phyloP scores from a whole-genome alignment of 2,329 filamentous ascomycete genomes.

The Fonsecaea pugnacius region DNA sequence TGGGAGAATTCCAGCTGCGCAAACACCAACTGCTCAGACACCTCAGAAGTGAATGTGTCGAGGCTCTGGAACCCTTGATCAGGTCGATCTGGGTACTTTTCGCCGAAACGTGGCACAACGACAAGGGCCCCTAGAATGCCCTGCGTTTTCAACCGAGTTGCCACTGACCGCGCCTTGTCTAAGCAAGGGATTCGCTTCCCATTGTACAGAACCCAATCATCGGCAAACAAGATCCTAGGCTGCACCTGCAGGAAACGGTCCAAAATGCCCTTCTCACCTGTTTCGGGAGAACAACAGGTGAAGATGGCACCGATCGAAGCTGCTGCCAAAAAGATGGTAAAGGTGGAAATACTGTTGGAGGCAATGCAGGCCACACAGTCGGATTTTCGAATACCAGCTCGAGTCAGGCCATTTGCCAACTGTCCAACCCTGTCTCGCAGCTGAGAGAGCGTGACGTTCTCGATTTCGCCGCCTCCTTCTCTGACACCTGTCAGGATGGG shows the following conservation, averaged over 20 bases:
- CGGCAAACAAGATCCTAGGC: constrained; percentile 79
- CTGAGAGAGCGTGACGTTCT: constrained; percentile 67
- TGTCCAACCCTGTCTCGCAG: constrained; percentile 62
- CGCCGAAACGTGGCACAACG: too few species aligned
- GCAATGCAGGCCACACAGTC: constrained; percentile 76
- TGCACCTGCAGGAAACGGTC: constrained; percentile 74
- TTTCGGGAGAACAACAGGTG: constrained; percentile 76
- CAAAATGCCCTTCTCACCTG: constrained; percentile 76
- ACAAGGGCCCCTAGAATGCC: constrained; percentile 41
- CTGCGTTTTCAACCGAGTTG: not conserved
- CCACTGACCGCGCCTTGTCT: not conserved
- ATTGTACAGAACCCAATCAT: constrained; percentile 79
- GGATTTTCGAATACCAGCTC: constrained; percentile 67
- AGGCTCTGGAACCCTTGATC: not conserved
- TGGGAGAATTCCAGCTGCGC: constrained; percentile 70
- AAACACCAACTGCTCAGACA: constrained; percentile 39
- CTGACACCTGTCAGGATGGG: constrained; percentile 70
- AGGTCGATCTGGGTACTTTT: too few species aligned
- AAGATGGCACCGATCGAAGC: constrained; percentile 74
- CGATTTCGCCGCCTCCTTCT: constrained; percentile 39
- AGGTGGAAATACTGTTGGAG: constrained; percentile 73
- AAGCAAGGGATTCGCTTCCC: constrained; percentile 61
- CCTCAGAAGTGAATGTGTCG: too few species aligned
- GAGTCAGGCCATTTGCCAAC: constrained; percentile 68
- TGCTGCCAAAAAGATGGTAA: constrained; percentile 70